Evolutionary conservation across 177 flowering plant species (phyloP).

Genomic region (Vitis hybrid): DNA sequence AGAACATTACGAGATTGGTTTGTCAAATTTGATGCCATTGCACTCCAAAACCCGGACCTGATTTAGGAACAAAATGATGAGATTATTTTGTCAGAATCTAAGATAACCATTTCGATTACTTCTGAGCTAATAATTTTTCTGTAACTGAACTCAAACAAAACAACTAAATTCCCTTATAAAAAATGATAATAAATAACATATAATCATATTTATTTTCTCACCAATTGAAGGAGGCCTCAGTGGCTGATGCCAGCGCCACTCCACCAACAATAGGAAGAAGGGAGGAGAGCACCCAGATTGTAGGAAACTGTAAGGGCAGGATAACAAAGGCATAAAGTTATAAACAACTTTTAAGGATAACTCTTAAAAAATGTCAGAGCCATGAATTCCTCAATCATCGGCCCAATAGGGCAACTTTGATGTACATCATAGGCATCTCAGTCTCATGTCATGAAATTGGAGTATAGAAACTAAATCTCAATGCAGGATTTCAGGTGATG

Average conservation of each 20-base stretch:
- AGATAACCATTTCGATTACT: not conserved
- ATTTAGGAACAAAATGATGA: constrained; percentile 9
- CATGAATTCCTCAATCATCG: not conserved
- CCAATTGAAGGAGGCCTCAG: constrained; percentile 98
- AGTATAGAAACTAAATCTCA: not conserved
- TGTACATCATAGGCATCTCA: too few species aligned
- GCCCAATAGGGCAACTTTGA: too few species aligned
- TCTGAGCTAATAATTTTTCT: not conserved
- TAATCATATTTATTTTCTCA: constrained; percentile 18
- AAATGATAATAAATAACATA: too few species aligned
- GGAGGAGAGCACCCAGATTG: constrained; percentile 75
- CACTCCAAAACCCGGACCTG: constrained; percentile 96
- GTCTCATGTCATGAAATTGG: too few species aligned
- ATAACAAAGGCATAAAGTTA: not conserved
- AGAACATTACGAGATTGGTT: constrained; percentile 93
- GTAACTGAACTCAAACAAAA: not conserved
- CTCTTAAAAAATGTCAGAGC: not conserved
- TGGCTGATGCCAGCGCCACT: constrained; percentile 88
- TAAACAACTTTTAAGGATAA: not conserved
- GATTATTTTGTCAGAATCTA: not conserved
- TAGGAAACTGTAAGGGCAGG: constrained; percentile 55
- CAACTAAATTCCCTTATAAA: not conserved
- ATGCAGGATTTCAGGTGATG: not conserved
- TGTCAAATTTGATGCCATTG: constrained; percentile 92
- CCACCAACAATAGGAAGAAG: constrained; percentile 95